A percentile compares a stretch with the other conserved stretches of the same genome.
Evolutionary conservation across 257 asterid genomes (phyloP).

Genomic region (Galeopsis tetrahit): DNA sequence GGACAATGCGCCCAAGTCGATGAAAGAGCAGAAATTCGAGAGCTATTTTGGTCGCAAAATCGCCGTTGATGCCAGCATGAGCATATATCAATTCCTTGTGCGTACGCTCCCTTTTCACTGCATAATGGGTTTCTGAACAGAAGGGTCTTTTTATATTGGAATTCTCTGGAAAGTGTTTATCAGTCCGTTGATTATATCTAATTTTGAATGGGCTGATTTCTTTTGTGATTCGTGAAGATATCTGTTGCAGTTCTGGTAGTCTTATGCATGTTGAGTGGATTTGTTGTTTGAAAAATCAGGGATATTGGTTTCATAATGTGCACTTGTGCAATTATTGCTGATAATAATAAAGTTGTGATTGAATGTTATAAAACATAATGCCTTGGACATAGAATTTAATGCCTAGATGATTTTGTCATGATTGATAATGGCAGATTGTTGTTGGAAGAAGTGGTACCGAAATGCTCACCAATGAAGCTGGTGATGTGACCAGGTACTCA

Average conservation of each 20-base stretch:
- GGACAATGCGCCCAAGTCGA: conserved; percentile 88
- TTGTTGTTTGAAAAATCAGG: background rate
- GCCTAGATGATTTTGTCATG: conserved; percentile 9
- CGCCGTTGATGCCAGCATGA: conserved; percentile 98
- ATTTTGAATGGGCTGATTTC: conserved; percentile 6
- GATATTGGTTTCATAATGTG: conserved; percentile 6
- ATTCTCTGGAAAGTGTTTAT: background rate
- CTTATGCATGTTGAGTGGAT: conserved; percentile 15
- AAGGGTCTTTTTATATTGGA: background rate
- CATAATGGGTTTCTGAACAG: conserved; percentile 17
- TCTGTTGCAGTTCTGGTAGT: conserved; percentile 15
- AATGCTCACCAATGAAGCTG: conserved; percentile 97
- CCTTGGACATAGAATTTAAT: conserved; percentile 6
- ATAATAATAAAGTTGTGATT: conserved; percentile 4
- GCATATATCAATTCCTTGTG: conserved; percentile 97
- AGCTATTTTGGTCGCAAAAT: conserved; percentile 96
- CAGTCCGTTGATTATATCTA: background rate
- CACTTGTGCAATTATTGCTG: background rate
- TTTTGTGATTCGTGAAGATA: background rate
- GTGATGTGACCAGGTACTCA: conserved; percentile 89
- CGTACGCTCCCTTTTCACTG: conserved; percentile 25
- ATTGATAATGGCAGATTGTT: conserved; percentile 71
- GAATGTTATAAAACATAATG: background rate
- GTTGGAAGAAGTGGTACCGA: conserved; percentile 92
- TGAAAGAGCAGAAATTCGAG: conserved; percentile 96